Evolutionary conservation across 768 basidiomycete species (phyloP), one percentile per base, ranked within the genome.

Genomic region (Dendrothele bispora): DNA sequence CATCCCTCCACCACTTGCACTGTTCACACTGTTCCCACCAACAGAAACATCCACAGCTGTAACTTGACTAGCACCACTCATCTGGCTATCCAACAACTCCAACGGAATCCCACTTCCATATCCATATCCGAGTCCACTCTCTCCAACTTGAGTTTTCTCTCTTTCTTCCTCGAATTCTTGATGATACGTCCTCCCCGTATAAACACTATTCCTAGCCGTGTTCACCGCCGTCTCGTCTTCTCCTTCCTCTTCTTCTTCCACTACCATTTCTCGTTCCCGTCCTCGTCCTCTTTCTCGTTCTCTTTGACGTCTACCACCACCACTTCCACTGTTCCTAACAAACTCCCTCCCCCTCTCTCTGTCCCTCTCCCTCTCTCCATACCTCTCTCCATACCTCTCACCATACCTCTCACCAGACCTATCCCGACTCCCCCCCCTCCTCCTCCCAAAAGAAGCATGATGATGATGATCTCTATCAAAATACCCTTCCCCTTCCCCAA

Each of bases 91-190:
- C n/a, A n/a, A n/a, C n/a, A n/a, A n/a, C n/a, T n/a, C n/a, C n/a
- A n/a, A n/a, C n/a, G n/a, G n/a, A n/a, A n/a, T n/a, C n/a, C n/a
- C n/a, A 32, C 10, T 10, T n/a, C n/a, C n/a, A 10, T 10, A 32
- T n/a, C 30, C 30, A 32, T n/a, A n/a, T n/a, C n/a, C 30, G 30
- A 10, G 30, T n/a, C n/a, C 30, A 10, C 10, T 10, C n/a, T n/a
- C 30, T n/a, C 30, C 38, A 29, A 30, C 30, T 35, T 40, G 39
- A 41, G 18, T 29, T 21, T 38, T 39, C 27, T 26, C 43, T 24
- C 17, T 29, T 30, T 51, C 30, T 41, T 21, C n/a, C 42, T 46
- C 50, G 25, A 44, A 35, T 35, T 26, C 45, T 37, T 46, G 36
- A 34, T 36, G 25, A 49, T 29, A 8, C 26, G 21, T 28, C 25